Percentiles rank a stretch among this genome's conserved stretches.
Evolutionary conservation across 768 basidiomycete species (phyloP).

Genomic region (Boletus pseudopeckii): DNA sequence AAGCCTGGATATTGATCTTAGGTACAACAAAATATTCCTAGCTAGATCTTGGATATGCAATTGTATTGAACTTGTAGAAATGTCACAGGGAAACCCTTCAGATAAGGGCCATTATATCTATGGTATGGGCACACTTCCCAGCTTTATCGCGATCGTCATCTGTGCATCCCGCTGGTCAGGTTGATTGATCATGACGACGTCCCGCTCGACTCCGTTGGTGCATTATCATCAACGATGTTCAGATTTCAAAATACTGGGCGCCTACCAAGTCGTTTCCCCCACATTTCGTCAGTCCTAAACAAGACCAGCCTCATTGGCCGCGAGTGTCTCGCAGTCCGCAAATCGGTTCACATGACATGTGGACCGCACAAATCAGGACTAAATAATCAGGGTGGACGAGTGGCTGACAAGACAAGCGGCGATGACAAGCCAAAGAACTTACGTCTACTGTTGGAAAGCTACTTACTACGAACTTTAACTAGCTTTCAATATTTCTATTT

Average conservation of each 20-base stretch:
- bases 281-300: background rate
- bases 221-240: background rate
- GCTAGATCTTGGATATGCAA: no score
- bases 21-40: no score
- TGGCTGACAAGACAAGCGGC: background rate
- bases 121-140: no score
- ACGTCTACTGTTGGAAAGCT: constrained; percentile 1
- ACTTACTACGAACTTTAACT: background rate
- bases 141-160: no score
- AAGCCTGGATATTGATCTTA: no score
- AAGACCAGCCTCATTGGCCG: background rate
- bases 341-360: background rate
- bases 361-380: background rate
- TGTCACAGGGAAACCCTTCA: no score
- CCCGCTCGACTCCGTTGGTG: background rate
- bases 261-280: background rate
- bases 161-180: no score
- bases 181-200: no score
- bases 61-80: no score
- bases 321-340: background rate
- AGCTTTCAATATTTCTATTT: background rate
- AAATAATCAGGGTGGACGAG: no score
- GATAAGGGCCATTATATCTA: no score
- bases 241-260: no score
- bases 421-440: background rate